These are phyloP conservation scores for Rhizopogon roseolus DNA, from an alignment of 768 basidiomycete genomes.

Conservation along the genomic window DNA sequence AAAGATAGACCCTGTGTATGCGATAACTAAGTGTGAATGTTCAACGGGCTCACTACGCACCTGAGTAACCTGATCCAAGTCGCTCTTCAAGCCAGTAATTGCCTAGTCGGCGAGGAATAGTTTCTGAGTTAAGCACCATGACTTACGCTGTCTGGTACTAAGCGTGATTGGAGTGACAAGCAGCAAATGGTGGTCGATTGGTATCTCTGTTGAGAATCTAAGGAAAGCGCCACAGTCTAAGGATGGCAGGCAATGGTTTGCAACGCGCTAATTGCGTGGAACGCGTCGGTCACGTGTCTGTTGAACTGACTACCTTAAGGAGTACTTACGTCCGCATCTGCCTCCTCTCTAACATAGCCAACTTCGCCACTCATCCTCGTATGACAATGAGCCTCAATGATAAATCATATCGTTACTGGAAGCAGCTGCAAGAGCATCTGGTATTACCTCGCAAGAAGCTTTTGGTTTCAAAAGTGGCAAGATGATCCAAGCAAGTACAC, in stretches of 20 bases:
- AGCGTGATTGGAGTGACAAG: background rate
- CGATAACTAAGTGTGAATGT: slow-evolving; percentile 1
- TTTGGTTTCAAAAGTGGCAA: no score
- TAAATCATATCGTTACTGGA: no score
- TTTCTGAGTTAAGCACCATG: slow-evolving; percentile 12
- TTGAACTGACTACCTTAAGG: no score
- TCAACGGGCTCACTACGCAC: slow-evolving; percentile 29
- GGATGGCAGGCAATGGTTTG: background rate
- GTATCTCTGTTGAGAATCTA: background rate
- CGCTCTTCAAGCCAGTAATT: slow-evolving; percentile 58
- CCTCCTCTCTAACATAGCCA: no score
- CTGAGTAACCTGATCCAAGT: slow-evolving; percentile 73
- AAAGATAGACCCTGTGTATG: slow-evolving; percentile 63
- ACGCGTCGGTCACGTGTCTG: slow-evolving; percentile 25
- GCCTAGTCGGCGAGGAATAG: slow-evolving; percentile 37
- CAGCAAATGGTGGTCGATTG: background rate
- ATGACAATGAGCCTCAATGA: no score
- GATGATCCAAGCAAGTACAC: no score
- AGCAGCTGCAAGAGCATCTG: no score
- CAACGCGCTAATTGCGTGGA: background rate
- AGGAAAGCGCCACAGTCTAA: background rate
- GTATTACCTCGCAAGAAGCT: no score
- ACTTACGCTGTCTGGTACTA: background rate
- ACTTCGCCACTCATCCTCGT: no score
- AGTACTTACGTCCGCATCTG: no score